Conservation (phyloP, 495 filamentous ascomycete species). For the Penicillium arizonense region DNA sequence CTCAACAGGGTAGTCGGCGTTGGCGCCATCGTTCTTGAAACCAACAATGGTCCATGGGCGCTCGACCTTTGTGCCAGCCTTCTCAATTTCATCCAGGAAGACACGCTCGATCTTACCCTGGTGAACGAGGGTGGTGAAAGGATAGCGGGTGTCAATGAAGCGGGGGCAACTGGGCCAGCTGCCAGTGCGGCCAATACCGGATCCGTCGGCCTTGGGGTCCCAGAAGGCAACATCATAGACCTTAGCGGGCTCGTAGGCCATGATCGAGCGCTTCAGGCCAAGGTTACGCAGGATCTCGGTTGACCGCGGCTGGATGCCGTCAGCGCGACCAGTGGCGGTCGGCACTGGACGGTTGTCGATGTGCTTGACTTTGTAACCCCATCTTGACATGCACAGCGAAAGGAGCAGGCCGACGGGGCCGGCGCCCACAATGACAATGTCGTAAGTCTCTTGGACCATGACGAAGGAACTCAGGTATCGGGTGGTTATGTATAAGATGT, state of each 20-base stretch:
- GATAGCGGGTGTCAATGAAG: constrained; percentile 65
- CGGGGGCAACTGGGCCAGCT: constrained; percentile 64
- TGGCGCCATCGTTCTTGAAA: constrained; percentile 57
- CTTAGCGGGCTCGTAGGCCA: constrained; percentile 63
- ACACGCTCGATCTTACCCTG: constrained; percentile 65
- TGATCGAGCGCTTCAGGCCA: constrained; percentile 61
- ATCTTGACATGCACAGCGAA: constrained; percentile 73
- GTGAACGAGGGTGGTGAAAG: constrained; percentile 64
- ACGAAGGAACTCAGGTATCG: constrained; percentile 7
- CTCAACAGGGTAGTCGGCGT: constrained; percentile 57
- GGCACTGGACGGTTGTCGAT: constrained; percentile 64
- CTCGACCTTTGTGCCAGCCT: constrained; percentile 56
- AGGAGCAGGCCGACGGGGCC: constrained; percentile 86
- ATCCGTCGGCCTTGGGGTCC: constrained; percentile 51
- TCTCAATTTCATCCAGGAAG: constrained; percentile 61
- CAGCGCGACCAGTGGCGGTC: constrained; percentile 65
- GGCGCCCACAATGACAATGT: constrained; percentile 83
- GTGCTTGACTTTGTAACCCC: constrained; percentile 68
- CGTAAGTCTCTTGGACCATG: constrained; percentile 55
- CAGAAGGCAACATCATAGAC: constrained; percentile 69
- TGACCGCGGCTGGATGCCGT: constrained; percentile 74
- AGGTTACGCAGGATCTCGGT: constrained; percentile 68
- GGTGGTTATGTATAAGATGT: background rate
- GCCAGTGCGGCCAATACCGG: constrained; percentile 59
- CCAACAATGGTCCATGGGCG: constrained; percentile 62